Conservation (phyloP, 345 rosid species). For the Brassica cretica region DNA sequence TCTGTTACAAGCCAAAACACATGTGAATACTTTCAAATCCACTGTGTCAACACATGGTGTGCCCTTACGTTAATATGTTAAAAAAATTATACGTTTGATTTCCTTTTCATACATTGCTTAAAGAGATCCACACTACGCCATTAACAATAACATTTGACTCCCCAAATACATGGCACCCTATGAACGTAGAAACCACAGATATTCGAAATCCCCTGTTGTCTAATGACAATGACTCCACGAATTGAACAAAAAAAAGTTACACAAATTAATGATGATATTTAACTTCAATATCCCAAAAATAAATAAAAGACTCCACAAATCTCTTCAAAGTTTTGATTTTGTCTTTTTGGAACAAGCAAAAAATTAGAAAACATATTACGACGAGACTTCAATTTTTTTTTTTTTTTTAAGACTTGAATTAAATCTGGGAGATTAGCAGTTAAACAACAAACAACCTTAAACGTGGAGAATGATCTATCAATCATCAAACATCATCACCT, state of each 20-base stretch:
- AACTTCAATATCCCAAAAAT: neutral
- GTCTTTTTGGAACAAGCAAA: too few relatives aligned
- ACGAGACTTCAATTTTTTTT: too few relatives aligned
- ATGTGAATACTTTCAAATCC: neutral
- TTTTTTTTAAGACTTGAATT: neutral
- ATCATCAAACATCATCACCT: constrained; percentile 25
- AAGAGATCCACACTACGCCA: neutral
- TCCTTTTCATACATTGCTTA: neutral
- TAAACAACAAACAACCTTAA: constrained; percentile 18
- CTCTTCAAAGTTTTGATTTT: neutral
- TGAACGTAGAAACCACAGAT: neutral
- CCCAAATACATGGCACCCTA: neutral
- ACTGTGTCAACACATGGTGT: neutral
- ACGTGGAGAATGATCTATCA: constrained; percentile 1
- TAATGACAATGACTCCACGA: neutral
- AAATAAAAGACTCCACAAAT: neutral
- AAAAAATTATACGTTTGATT: neutral
- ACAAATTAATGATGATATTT: neutral
- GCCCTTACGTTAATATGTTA: too few relatives aligned
- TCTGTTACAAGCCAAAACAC: neutral
- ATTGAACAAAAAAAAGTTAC: neutral
- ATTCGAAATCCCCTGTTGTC: neutral
- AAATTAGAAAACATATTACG: neutral
- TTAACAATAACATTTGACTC: neutral
- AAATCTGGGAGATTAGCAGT: constrained; percentile 9